These are phyloP conservation scores for Candida awuae DNA, from an alignment of 805 yeast species.

Conservation along the genomic window DNA sequence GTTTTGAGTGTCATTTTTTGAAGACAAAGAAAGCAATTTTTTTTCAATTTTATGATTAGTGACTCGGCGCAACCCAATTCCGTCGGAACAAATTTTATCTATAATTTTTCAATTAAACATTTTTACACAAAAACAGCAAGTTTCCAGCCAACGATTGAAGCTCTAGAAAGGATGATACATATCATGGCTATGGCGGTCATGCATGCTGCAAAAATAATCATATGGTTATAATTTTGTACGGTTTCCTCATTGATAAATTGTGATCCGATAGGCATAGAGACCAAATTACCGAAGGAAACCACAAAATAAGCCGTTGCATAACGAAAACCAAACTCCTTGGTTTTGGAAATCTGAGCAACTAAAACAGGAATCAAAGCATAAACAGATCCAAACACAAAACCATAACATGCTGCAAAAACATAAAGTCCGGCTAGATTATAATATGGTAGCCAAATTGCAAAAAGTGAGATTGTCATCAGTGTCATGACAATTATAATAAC, in stretches of 20 bases:
- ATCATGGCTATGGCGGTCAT: constrained; percentile 13
- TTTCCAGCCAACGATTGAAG: constrained; percentile 15
- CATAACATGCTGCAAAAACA: constrained; percentile 40
- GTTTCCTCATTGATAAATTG: constrained; percentile 32
- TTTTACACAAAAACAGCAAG: constrained; percentile 25
- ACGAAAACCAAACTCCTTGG: constrained; percentile 55
- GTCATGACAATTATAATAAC: constrained; percentile 39
- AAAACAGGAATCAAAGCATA: constrained; percentile 58
- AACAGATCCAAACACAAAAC: constrained; percentile 51
- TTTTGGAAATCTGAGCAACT: constrained; percentile 48
- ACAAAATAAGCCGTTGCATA: constrained; percentile 62
- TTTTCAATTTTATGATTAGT: too few species aligned
- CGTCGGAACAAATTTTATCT: too few species aligned
- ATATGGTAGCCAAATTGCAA: constrained; percentile 58
- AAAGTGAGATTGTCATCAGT: constrained; percentile 38
- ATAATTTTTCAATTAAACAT: too few species aligned
- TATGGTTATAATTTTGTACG: constrained; percentile 17
- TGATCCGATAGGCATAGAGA: constrained; percentile 43
- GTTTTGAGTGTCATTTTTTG: too few species aligned
- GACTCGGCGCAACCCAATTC: too few species aligned
- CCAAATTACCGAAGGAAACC: constrained; percentile 42
- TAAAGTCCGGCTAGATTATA: constrained; percentile 34
- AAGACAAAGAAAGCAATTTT: too few species aligned
- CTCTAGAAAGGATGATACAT: constrained; percentile 13
- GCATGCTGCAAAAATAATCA: constrained; percentile 24